Conservation (phyloP, 1,284 basidiomycete species). For the Wolfiporia cocos region DNA sequence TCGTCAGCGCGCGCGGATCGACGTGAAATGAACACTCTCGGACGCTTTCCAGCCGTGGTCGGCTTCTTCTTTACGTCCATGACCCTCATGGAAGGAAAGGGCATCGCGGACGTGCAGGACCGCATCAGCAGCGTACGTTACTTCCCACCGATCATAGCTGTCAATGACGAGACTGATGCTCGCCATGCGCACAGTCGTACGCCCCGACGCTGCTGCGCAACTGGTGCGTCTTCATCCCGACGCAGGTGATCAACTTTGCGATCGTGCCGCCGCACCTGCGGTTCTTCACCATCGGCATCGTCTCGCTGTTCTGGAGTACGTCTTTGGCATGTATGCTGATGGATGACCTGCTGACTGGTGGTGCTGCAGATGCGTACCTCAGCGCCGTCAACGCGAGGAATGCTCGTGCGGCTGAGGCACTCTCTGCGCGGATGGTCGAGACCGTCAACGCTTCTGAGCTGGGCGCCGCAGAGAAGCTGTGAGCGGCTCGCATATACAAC, state of each 20-base stretch:
- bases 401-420: neutral
- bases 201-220: constrained; percentile 66
- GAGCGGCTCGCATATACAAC: too few relatives aligned
- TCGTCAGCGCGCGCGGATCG: too few relatives aligned
- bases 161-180: neutral
- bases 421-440: neutral
- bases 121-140: constrained; percentile 47
- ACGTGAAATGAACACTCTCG: too few relatives aligned
- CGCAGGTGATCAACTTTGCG: constrained; percentile 79
- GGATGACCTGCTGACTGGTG: neutral
- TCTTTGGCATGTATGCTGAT: constrained; percentile 11
- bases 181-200: constrained; percentile 48
- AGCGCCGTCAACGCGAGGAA: constrained; percentile 9
- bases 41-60: constrained; percentile 42
- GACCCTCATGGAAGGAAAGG: constrained; percentile 69
- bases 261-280: constrained; percentile 76
- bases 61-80: constrained; percentile 72
- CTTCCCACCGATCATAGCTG: too few relatives aligned
- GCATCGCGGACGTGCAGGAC: constrained; percentile 43
- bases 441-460: neutral
- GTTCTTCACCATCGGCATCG: constrained; percentile 72
- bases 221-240: constrained; percentile 78
- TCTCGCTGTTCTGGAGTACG: constrained; percentile 85
- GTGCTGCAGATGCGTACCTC: constrained; percentile 7
- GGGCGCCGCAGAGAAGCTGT: neutral